Percentiles rank a stretch among this genome's conserved stretches.
phyloP scores from a whole-genome alignment of 2,329 filamentous ascomycete genomes.

The Colletotrichum liaoningense region DNA sequence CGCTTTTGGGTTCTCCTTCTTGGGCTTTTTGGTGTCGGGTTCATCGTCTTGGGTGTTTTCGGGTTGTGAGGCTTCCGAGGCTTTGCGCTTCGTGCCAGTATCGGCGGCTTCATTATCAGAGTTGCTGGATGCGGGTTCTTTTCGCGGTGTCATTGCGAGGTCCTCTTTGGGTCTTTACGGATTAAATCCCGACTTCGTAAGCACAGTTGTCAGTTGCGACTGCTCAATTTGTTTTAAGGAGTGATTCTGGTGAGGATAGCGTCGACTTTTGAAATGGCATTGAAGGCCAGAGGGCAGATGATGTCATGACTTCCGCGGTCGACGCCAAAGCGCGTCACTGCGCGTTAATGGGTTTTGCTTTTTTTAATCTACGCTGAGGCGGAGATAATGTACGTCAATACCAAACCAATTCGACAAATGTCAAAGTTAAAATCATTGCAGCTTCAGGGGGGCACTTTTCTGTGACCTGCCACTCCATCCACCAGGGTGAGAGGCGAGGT shows the following conservation, averaged over 20 bases:
- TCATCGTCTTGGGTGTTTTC: background rate
- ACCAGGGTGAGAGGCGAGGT: too few species aligned
- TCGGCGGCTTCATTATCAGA: background rate
- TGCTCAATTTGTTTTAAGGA: background rate
- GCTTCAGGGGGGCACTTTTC: too few species aligned
- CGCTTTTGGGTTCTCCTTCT: background rate
- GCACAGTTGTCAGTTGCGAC: background rate
- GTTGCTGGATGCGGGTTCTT: background rate
- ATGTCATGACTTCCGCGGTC: background rate
- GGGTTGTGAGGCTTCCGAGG: too few species aligned
- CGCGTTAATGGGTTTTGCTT: background rate
- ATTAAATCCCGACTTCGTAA: too few species aligned
- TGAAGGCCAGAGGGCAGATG: background rate
- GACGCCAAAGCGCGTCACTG: background rate
- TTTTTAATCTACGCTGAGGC: too few species aligned
- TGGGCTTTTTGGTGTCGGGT: conserved; percentile 3
- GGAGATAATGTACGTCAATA: too few species aligned
- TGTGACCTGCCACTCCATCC: too few species aligned
- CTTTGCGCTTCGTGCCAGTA: conserved; percentile 7
- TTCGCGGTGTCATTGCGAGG: background rate
- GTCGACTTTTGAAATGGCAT: background rate
- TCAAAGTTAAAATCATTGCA: too few species aligned
- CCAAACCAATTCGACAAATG: too few species aligned
- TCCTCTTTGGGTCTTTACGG: too few species aligned
- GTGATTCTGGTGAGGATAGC: background rate